Conservation (phyloP, 1,284 basidiomycete species). For the Leccinum pachyderme region DNA sequence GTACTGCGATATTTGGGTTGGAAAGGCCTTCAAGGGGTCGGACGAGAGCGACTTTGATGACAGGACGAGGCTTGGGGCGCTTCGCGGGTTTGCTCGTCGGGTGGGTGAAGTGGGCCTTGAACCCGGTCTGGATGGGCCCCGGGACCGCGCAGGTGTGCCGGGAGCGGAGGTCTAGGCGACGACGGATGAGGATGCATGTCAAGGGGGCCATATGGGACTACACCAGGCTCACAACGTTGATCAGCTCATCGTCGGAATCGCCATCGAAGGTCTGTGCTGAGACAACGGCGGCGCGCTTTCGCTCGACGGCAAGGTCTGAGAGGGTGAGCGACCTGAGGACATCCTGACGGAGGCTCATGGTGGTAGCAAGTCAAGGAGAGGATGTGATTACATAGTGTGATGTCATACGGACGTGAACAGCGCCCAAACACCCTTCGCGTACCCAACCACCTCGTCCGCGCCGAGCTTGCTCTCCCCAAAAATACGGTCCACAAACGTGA, state of each 20-base stretch:
- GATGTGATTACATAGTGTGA: conserved; percentile 19
- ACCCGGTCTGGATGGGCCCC: conserved; percentile 47
- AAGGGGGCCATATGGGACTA: not conserved
- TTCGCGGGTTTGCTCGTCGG: conserved; percentile 44
- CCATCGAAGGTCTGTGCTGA: conserved; percentile 35
- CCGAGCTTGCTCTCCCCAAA: conserved; percentile 92
- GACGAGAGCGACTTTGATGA: conserved; percentile 32
- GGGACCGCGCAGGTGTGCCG: conserved; percentile 63
- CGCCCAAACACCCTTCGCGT: conserved; percentile 82
- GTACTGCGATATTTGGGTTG: conserved; percentile 76
- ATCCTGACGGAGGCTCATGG: conserved; percentile 73
- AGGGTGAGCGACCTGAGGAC: conserved; percentile 59
- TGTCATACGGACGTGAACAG: conserved; percentile 65
- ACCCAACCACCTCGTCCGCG: conserved; percentile 86
- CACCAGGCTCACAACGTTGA: conserved; percentile 62
- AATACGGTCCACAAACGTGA: conserved; percentile 91
- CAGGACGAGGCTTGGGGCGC: conserved; percentile 11
- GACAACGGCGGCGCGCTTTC: conserved; percentile 5
- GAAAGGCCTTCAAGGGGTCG: conserved; percentile 71
- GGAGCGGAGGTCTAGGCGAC: conserved; percentile 55
- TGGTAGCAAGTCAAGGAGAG: conserved; percentile 8
- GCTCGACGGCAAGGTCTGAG: conserved; percentile 21
- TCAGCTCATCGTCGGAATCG: conserved; percentile 71
- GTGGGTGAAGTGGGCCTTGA: conserved; percentile 62
- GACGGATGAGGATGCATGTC: conserved; percentile 5